Evolutionary conservation across 2,329 filamentous ascomycete genomes (phyloP), one percentile per base, ranked within the genome.

Genomic region (Polytolypa hystricis): DNA sequence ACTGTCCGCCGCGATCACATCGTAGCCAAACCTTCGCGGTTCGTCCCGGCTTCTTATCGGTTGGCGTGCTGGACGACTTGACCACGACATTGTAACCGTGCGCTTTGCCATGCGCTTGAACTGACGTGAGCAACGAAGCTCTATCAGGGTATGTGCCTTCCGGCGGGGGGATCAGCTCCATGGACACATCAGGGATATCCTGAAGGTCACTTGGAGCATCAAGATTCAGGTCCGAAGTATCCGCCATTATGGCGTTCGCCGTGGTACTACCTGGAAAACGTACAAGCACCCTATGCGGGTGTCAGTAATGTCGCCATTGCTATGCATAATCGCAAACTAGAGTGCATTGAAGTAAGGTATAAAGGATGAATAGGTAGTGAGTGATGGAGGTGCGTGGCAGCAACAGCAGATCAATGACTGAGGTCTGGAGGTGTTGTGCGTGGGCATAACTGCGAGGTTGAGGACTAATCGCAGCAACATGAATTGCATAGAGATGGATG

Each of bases 41-140:
- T 8, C 61, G 57, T 19, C 60, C 60, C 5, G 61, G 61, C 34
- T 65, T 65, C 46, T 64, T 63, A 38, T 64, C 60, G 4, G 60
- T 64, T 5, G 61, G 61, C 1, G 57, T 63, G 41, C 60, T 64
- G 12, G 61, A 65, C n/a, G 61, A 64, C 35, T 65, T 65, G 33
- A 65, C 58, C 6, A 64, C 61, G 16, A 65, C 54, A 43, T 64
- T 62, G 42, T 65, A 65, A 14, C 61, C 61, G 46, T 64, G 59
- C 3, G 54, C 47, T 46, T 62, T 64, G 19, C 57, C 59, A 43
- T 63, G 60, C 7, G 52, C 54, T 40, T 64, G 60, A 16, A 65
- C 60, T 9, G 60, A 53, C 3, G 57, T 48, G 23, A 64, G 51
- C 33, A 65, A 50, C 14, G 60, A 51, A 4, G 54, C 43, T 43